phyloP scores from a whole-genome alignment of 805 yeast species.

The Cyberlindnera xishuangbannaensis region DNA sequence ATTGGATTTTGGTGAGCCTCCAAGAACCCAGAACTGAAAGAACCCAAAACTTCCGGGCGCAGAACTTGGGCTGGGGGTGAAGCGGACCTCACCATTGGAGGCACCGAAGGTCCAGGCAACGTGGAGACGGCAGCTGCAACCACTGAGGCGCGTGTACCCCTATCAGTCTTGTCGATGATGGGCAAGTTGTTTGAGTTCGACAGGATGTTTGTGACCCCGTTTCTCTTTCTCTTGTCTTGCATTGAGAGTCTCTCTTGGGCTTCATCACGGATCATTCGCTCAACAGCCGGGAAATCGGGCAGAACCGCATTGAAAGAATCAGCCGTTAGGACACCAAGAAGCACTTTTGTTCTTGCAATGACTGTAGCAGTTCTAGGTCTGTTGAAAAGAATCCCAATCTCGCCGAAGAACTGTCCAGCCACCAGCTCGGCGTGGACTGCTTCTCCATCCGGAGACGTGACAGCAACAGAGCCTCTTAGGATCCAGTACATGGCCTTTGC shows the following conservation, averaged over 20 bases:
- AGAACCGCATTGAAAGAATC: constrained; percentile 55
- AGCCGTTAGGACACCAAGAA: constrained; percentile 63
- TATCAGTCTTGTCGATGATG: constrained; percentile 2
- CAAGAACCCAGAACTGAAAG: constrained; percentile 1
- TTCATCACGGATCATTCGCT: constrained; percentile 66
- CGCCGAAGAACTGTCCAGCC: constrained; percentile 72
- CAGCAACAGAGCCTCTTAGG: constrained; percentile 68
- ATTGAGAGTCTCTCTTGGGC: constrained; percentile 72
- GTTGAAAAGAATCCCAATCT: constrained; percentile 69
- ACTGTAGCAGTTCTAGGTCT: constrained; percentile 79
- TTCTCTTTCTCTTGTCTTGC: constrained; percentile 55
- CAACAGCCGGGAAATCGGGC: constrained; percentile 58
- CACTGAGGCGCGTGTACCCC: constrained; percentile 17
- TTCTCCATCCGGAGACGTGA: constrained; percentile 74
- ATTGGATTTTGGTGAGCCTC: neutral
- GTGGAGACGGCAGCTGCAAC: constrained; percentile 29
- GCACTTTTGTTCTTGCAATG: constrained; percentile 59
- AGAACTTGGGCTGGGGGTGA: constrained; percentile 3
- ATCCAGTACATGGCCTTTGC: constrained; percentile 79
- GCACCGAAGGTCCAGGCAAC: constrained; percentile 36
- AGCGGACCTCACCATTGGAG: constrained; percentile 25
- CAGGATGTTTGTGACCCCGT: constrained; percentile 31
- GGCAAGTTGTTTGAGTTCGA: constrained; percentile 8
- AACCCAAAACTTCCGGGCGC: constrained; percentile 2
- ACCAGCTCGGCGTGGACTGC: constrained; percentile 63